Evolutionary conservation across 352 stramenopile species (phyloP).

Genomic region (Elongisporangium prolatum): DNA sequence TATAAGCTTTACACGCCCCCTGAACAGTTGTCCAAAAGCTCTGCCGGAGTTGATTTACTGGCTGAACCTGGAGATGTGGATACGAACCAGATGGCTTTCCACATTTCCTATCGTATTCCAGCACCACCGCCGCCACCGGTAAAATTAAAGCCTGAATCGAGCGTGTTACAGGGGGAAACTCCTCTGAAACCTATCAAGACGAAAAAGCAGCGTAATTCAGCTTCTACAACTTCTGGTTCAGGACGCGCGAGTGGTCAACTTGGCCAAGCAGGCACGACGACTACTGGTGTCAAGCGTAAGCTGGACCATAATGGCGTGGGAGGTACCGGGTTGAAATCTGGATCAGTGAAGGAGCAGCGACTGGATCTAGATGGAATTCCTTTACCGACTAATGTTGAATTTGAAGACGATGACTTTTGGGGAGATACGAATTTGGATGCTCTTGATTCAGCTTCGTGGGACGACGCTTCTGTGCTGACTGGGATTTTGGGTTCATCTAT

Average conservation of each 20-base stretch:
- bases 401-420: constrained; percentile 84
- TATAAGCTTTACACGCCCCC: constrained; percentile 56
- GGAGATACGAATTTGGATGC: constrained; percentile 83
- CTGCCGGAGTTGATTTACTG: constrained; percentile 7
- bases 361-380: constrained; percentile 78
- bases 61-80: constrained; percentile 21
- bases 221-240: constrained; percentile 9
- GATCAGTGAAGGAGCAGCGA: constrained; percentile 53
- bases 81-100: constrained; percentile 44
- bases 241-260: constrained; percentile 5
- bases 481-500: constrained; percentile 48
- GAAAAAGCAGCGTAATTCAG: constrained; percentile 51
- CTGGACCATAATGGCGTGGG: constrained; percentile 27
- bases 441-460: constrained; percentile 78
- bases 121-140: constrained; percentile 28
- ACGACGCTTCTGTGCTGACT: constrained; percentile 66
- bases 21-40: constrained; percentile 12
- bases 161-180: constrained; percentile 13
- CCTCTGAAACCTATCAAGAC: constrained; percentile 35
- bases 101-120: constrained; percentile 65
- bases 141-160: constrained; percentile 25
- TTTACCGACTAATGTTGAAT: constrained; percentile 60
- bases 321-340: constrained; percentile 23
- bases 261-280: not conserved
- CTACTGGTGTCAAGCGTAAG: constrained; percentile 59